phyloP scores from a whole-genome alignment of 192 early-diverging fungal species.

The Entophlyctis luteolus region DNA sequence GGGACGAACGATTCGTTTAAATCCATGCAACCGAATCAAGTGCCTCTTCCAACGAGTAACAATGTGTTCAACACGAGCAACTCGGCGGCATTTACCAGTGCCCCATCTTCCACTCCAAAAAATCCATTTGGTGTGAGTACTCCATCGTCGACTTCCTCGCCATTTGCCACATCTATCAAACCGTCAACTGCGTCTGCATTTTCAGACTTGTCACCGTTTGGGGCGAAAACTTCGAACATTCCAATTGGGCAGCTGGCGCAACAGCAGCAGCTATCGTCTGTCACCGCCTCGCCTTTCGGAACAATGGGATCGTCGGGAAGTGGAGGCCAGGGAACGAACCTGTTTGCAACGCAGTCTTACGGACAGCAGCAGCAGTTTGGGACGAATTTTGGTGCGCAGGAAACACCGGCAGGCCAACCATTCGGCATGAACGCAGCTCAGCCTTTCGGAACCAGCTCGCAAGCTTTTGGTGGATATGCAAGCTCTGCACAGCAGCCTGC shows the following conservation, averaged over 20 bases:
- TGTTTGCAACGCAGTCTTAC: too few species aligned
- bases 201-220: background rate
- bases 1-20: background rate
- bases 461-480: background rate
- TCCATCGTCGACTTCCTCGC: background rate
- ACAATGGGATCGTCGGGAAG: background rate
- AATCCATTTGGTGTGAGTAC: conserved; percentile 9
- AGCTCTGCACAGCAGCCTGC: background rate
- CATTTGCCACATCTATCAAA: background rate
- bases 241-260: conserved; percentile 1
- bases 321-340: background rate
- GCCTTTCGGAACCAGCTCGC: background rate
- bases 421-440: background rate
- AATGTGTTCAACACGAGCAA: background rate
- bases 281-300: background rate
- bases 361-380: background rate
- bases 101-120: background rate
- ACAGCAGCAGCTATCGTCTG: background rate
- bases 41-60: background rate
- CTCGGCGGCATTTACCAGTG: conserved; percentile 4
- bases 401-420: background rate
- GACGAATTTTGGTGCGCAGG: background rate
- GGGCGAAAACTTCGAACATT: background rate
- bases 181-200: conserved; percentile 2
- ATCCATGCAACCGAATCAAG: background rate